phyloP scores from a whole-genome alignment of 768 basidiomycete species.

The Lepiota venenata region DNA sequence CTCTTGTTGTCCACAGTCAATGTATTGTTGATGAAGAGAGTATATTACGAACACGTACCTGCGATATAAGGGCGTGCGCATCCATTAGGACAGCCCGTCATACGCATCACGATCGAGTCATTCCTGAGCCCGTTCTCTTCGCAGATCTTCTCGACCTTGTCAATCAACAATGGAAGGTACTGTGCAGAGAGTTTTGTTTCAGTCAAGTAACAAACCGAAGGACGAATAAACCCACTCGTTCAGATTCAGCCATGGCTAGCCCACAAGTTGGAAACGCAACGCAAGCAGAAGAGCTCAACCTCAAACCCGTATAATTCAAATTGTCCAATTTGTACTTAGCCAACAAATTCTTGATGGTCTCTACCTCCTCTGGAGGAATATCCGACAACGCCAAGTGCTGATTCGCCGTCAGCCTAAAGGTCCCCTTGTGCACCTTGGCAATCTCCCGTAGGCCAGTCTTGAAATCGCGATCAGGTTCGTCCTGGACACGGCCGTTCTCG shows the following conservation, averaged over 20 bases:
- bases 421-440: slow-evolving; percentile 91
- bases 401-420: slow-evolving; percentile 92
- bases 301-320: slow-evolving; percentile 69
- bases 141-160: slow-evolving; percentile 93
- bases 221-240: slow-evolving; percentile 36
- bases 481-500: slow-evolving; percentile 97
- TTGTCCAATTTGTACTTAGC: slow-evolving; percentile 90
- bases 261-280: slow-evolving; percentile 97
- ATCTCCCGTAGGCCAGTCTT: slow-evolving; percentile 92
- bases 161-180: slow-evolving; percentile 90
- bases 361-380: slow-evolving; percentile 67
- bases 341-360: slow-evolving; percentile 74
- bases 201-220: not conserved
- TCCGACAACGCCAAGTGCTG: slow-evolving; percentile 92
- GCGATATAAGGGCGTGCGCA: slow-evolving; percentile 93
- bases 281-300: slow-evolving; percentile 91
- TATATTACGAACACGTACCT: slow-evolving; percentile 42
- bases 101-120: slow-evolving; percentile 96
- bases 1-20: slow-evolving; percentile 44
- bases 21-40: no score
- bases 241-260: slow-evolving; percentile 50
- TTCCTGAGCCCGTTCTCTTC: slow-evolving; percentile 92
- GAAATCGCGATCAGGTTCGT: slow-evolving; percentile 87
- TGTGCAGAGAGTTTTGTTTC: slow-evolving; percentile 23
- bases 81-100: slow-evolving; percentile 97